Evolutionary conservation across 2,329 filamentous ascomycete species (phyloP), one percentile per base, ranked within the genome.

Genomic region (Nannizzia gypsea): DNA sequence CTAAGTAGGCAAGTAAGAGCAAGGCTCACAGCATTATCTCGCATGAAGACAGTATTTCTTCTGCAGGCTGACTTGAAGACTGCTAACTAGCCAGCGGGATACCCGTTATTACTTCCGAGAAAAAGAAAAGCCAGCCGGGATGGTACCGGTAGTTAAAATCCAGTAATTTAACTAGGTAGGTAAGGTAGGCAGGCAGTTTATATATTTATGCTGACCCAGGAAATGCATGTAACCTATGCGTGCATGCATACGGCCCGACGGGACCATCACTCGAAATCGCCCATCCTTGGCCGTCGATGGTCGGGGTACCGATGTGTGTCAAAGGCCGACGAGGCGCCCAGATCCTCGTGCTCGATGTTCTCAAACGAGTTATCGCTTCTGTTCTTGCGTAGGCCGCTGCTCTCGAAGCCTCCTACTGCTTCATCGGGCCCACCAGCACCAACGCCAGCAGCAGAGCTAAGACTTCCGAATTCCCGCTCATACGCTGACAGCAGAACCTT

Each of bases 291-390:
- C 50, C 61, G 40, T 40, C 61, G 22, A 22, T 34, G 38, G 20
- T 57, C 40, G 17, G 13, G 56, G 6, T 56, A 38, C 17, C 42
- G 36, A 42, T 63, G 57, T 54, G 46, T 59, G 58, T 61, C 60
- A 24, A 60, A 56, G 13, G 59, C 58, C 6, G 61, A 60, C 17
- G 62, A 61, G 3, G 60, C 61, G 11, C 58, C 67, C 4, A 71
- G 62, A 59, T 84, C 86, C 69, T 91, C 87, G 36, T 85, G 84
- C 63, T 93, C 88, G 65, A 95, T 89, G 71, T 89, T 88, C 69
- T 95, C 90, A 69, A 96, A 96, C 66, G 95, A 92, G 20, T 82
- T 83, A 70, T 96, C 90, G 71, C 89, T 95, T 64, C 85, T 84
- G 69, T 88, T 92, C 76, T 92, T 92, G 67, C 83, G 86, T 67